Evolutionary conservation across 345 rosid species (phyloP).

Genomic region (Euphorbia lathyris): DNA sequence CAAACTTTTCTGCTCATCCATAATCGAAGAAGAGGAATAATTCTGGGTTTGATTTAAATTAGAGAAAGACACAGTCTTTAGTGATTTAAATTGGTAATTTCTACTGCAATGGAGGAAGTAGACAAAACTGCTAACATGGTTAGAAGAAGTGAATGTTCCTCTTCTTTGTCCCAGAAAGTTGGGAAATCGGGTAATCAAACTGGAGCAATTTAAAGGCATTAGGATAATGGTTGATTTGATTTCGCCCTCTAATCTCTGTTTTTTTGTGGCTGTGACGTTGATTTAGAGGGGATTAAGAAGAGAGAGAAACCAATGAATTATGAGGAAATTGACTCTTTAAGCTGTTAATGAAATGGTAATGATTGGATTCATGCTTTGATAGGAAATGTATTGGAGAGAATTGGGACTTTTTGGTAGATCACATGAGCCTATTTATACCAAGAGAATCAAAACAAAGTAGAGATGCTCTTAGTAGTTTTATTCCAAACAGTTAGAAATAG

Average conservation of each 20-base stretch:
- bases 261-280: neutral
- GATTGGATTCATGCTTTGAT: neutral
- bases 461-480: too few relatives aligned
- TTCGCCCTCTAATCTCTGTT: neutral
- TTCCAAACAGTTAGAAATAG: too few relatives aligned
- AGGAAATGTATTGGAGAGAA: too few relatives aligned
- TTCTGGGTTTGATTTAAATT: conserved; percentile 17
- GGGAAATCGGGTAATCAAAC: conserved; percentile 31
- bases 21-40: conserved; percentile 21
- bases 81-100: conserved; percentile 9
- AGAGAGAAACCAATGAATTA: neutral
- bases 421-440: too few relatives aligned
- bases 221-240: neutral
- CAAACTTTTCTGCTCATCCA: conserved; percentile 25
- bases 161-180: conserved; percentile 13
- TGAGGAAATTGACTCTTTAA: conserved; percentile 5
- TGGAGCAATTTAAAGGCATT: conserved; percentile 46
- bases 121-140: conserved; percentile 7
- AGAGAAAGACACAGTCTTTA: conserved; percentile 23
- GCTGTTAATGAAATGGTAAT: neutral
- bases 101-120: neutral
- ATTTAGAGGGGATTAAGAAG: neutral
- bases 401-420: too few relatives aligned
- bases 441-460: too few relatives aligned
- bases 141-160: neutral